Evolutionary conservation across 345 rosid genomes (phyloP).

Genomic region (Sonneratia caseolaris): DNA sequence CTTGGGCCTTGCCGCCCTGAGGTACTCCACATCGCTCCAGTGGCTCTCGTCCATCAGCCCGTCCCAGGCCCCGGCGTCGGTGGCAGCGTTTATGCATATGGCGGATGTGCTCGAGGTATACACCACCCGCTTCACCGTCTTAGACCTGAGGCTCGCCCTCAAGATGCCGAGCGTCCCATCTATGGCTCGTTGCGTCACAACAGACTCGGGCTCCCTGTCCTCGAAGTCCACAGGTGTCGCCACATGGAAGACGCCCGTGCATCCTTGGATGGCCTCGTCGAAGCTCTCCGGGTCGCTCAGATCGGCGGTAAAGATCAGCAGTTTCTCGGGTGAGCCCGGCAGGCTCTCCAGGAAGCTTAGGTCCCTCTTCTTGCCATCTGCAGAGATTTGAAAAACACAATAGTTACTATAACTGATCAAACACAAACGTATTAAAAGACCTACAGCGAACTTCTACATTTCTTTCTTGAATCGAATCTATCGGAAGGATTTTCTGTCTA

Average conservation of each 20-base stretch:
- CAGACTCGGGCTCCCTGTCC: constrained; percentile 11
- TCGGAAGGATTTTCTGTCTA: too few species aligned
- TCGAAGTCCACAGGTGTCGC: constrained; percentile 39
- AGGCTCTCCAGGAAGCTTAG: constrained; percentile 26
- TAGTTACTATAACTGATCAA: neutral
- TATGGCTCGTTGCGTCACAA: constrained; percentile 33
- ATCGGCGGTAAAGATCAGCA: constrained; percentile 23
- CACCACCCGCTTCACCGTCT: constrained; percentile 47
- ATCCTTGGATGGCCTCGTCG: constrained; percentile 43
- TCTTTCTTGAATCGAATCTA: too few species aligned
- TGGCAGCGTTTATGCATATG: neutral
- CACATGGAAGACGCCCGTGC: constrained; percentile 49
- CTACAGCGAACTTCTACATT: too few species aligned
- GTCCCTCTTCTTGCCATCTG: constrained; percentile 15
- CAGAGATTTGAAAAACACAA: neutral
- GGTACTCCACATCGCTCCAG: constrained; percentile 20
- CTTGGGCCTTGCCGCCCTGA: neutral
- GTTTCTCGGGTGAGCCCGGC: constrained; percentile 35
- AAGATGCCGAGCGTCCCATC: constrained; percentile 45
- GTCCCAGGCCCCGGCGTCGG: neutral
- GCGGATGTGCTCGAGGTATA: constrained; percentile 49
- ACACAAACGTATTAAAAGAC: too few species aligned
- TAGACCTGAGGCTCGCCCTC: constrained; percentile 36
- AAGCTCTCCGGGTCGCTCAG: constrained; percentile 28
- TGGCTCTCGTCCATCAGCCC: constrained; percentile 22